Evolutionary conservation across 75 land plant genomes (phyloP).

Genomic region (Chamaecyparis obtusa): DNA sequence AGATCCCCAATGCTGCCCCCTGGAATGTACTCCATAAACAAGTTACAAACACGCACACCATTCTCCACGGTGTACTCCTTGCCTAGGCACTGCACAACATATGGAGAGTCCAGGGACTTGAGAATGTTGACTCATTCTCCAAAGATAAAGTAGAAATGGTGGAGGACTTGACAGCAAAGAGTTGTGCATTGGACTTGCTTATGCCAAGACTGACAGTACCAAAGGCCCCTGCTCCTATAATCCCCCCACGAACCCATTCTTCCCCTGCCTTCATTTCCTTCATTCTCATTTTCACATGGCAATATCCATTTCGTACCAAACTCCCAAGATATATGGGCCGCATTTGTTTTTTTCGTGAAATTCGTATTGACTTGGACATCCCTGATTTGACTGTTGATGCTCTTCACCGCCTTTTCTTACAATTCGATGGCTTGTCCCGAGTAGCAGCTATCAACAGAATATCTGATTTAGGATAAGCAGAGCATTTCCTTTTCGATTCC

Average conservation of each 20-base stretch:
- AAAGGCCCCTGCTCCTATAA: conserved; percentile 41
- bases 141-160: not conserved
- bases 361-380: too few relatives aligned
- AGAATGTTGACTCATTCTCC: conserved; percentile 29
- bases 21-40: conserved; percentile 64
- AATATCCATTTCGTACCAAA: too few relatives aligned
- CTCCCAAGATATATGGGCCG: too few relatives aligned
- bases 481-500: too few relatives aligned
- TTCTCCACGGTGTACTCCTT: conserved; percentile 31
- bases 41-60: conserved; percentile 18
- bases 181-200: conserved; percentile 15
- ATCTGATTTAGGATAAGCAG: too few relatives aligned
- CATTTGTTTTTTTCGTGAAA: too few relatives aligned
- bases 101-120: conserved; percentile 27
- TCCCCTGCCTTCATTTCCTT: not conserved
- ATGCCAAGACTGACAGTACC: conserved; percentile 45
- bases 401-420: too few relatives aligned
- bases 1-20: conserved; percentile 43
- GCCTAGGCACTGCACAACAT: conserved; percentile 48
- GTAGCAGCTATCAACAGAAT: too few relatives aligned
- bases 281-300: not conserved
- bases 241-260: conserved; percentile 31
- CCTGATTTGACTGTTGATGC: too few relatives aligned
- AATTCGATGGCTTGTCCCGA: too few relatives aligned
- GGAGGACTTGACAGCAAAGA: conserved; percentile 63